Conservation (phyloP, 2,329 filamentous ascomycete species). For the Exserohilum rostratum region DNA sequence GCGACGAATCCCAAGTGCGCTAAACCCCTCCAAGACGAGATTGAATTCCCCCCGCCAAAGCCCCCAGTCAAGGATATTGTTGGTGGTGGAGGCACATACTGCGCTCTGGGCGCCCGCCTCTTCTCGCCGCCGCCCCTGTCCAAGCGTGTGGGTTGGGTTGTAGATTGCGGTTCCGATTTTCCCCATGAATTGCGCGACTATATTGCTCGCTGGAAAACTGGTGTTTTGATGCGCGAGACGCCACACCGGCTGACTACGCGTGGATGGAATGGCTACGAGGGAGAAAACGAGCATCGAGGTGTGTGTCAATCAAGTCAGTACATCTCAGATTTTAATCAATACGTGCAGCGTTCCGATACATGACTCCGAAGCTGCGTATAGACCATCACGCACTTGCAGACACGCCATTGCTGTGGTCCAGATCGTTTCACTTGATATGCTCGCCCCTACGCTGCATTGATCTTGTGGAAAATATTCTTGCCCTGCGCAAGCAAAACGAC, state of each 20-base stretch:
- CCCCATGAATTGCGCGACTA: conserved; percentile 67
- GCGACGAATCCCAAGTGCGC: conserved; percentile 14
- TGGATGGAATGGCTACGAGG: conserved; percentile 86
- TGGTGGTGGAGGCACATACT: conserved; percentile 88
- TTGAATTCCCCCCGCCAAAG: conserved; percentile 77
- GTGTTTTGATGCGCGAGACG: conserved; percentile 71
- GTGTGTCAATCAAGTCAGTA: neutral
- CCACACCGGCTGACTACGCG: conserved; percentile 77
- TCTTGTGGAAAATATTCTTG: conserved; percentile 73
- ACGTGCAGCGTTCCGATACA: conserved; percentile 74
- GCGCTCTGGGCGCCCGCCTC: conserved; percentile 85
- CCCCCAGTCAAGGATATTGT: conserved; percentile 75
- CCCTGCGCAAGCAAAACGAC: conserved; percentile 52
- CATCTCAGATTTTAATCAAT: neutral
- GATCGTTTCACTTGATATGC: conserved; percentile 87
- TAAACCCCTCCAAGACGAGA: conserved; percentile 70
- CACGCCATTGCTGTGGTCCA: conserved; percentile 68
- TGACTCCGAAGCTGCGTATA: conserved; percentile 83
- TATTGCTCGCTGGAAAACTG: conserved; percentile 78
- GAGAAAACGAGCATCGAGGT: conserved; percentile 68
- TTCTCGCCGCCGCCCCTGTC: conserved; percentile 74
- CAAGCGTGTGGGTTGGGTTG: conserved; percentile 80
- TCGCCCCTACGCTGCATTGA: conserved; percentile 77
- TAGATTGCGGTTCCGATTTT: conserved; percentile 90
- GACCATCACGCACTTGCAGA: conserved; percentile 72